Evolutionary conservation across 768 basidiomycete genomes (phyloP).

Genomic region (Macrocybe gigantea): DNA sequence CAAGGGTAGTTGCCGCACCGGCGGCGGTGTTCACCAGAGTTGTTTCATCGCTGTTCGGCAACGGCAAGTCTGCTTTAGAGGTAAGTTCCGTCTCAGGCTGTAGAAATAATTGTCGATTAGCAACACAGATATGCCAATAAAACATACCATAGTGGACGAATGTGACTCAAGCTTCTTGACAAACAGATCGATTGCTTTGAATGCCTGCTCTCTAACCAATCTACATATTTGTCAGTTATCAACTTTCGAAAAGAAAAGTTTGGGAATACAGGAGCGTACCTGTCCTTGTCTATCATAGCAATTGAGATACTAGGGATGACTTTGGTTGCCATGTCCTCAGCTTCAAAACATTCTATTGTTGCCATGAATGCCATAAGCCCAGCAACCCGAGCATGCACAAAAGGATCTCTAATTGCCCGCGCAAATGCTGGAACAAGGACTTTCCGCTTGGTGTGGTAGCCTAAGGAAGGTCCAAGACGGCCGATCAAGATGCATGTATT

Average conservation of each 20-base stretch:
- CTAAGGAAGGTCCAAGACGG: conserved; percentile 78
- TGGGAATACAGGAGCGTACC: conserved; percentile 41
- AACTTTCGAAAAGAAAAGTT: not conserved
- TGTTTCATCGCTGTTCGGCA: conserved; percentile 28
- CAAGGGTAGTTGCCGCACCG: conserved; percentile 86
- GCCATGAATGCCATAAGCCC: conserved; percentile 96
- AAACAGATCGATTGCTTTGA: conserved; percentile 87
- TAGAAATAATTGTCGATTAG: not conserved
- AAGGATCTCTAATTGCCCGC: conserved; percentile 82
- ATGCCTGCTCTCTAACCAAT: conserved; percentile 91
- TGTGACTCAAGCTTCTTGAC: conserved; percentile 78
- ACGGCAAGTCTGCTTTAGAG: conserved; percentile 14
- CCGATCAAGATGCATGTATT: conserved; percentile 97
- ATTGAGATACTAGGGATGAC: conserved; percentile 84
- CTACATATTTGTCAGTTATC: conserved; percentile 31
- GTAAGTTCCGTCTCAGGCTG: conserved; percentile 34
- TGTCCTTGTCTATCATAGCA: conserved; percentile 86
- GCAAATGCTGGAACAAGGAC: conserved; percentile 96
- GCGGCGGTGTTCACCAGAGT: conserved; percentile 80
- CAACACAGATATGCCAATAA: not conserved
- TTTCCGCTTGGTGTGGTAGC: conserved; percentile 87
- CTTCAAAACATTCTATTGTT: conserved; percentile 82
- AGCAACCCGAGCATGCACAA: conserved; percentile 90
- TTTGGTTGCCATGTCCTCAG: conserved; percentile 82
- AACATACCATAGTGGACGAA: conserved; percentile 73